Base-by-base conservation (phyloP, 2,329 filamentous ascomycete genomes). In the Xylaria digitata region DNA sequence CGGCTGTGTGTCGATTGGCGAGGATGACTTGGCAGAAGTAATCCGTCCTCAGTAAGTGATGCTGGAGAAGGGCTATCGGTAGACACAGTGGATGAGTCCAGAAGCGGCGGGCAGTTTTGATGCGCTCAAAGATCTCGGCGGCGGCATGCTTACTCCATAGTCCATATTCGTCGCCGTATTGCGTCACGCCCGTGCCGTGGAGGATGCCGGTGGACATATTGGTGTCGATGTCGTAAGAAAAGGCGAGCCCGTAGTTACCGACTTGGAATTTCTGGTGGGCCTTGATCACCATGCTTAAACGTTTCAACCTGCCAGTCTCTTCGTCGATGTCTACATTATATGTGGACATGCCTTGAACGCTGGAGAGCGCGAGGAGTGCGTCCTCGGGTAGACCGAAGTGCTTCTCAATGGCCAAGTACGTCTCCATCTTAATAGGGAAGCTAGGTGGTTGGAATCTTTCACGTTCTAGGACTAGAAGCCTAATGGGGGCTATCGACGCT, bases 21-120 rank as follows among this genome's bases (percentile, higher is more conserved):
- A 65, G 62, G 32, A 49, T 32, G 6, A 61, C 32, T 1, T 49
- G 60, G 42, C 49, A 48, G 50, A 65, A 65, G 43, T 65, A 54
- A 43, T 65, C 62, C 15, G 56, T 21, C n/a, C 62, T 42, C 15
- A 65, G 56, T n/a, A 65, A n/a, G 56, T 65, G 56, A 23, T 65
- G 62, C 9, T 65, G 62, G 21, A 65, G 40, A 6, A 65, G 23
- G 5, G 19, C 34, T 17, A 34, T 17, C 15, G 62, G 62, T 5
- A 65, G 56, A 56, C 23, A 65, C 2, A 65, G 56, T 5, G 62
- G 62, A 17, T 55, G 48, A 13, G 42, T 6, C 62, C 62, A 65
- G 2, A 50, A n/a, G 30, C n/a, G 62, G 19, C 37, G 62, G 11
- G 32, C 62, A 15, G 53, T 23, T 50, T 60, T 32, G 49, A 65